Evolutionary conservation across 2,329 filamentous ascomycete species (phyloP).

Genomic region (Stromatinia cepivora): DNA sequence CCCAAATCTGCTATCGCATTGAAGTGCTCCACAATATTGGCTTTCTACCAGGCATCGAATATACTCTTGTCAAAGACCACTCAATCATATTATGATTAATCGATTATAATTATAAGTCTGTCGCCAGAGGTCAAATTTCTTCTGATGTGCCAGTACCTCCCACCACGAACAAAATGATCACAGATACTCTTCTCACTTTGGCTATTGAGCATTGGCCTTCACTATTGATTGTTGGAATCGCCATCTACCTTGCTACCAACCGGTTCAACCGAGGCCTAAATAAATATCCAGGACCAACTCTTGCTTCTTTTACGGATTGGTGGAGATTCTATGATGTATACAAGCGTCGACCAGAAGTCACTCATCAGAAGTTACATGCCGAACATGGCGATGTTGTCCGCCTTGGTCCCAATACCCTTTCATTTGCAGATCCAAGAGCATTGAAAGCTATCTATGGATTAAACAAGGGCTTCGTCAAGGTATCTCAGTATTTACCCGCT

Average conservation of each 20-base stretch:
- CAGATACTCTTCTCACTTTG: slow-evolving; percentile 10
- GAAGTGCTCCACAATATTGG: background rate
- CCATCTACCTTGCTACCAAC: slow-evolving; percentile 50
- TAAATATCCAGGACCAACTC: slow-evolving; percentile 69
- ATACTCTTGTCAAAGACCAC: background rate
- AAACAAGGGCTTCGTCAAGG: slow-evolving; percentile 80
- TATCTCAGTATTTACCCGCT: slow-evolving; percentile 40
- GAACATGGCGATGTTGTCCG: slow-evolving; percentile 74
- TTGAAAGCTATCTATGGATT: slow-evolving; percentile 77
- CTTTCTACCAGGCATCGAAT: background rate
- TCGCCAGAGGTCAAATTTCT: too few relatives aligned
- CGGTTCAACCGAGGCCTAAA: slow-evolving; percentile 59
- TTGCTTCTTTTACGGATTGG: slow-evolving; percentile 69
- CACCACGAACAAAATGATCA: slow-evolving; percentile 7
- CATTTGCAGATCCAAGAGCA: slow-evolving; percentile 71
- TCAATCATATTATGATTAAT: background rate
- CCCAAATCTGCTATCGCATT: background rate
- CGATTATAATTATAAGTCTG: background rate
- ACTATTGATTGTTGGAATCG: slow-evolving; percentile 41
- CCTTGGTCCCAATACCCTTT: slow-evolving; percentile 71
- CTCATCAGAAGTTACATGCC: slow-evolving; percentile 66
- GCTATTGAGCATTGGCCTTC: slow-evolving; percentile 46
- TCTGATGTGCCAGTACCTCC: too few relatives aligned
- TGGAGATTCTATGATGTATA: slow-evolving; percentile 74
- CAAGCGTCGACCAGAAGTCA: slow-evolving; percentile 63